Percentiles rank a stretch among this genome's conserved stretches.
These are phyloP conservation scores for Saturnispora sanitii DNA, from an alignment of 805 yeast genomes.

Conservation along the genomic window DNA sequence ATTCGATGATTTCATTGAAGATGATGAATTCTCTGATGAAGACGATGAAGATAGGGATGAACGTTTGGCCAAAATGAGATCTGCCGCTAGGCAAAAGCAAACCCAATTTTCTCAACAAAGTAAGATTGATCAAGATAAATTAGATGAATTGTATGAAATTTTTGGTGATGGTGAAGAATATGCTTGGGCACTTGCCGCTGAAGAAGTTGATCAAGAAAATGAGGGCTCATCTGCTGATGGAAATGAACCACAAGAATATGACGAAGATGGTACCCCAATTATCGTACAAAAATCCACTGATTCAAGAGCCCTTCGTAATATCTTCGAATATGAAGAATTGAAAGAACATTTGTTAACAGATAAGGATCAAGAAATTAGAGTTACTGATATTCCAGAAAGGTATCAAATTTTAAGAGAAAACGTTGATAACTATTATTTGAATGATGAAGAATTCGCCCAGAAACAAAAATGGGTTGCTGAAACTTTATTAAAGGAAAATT, in stretches of 20 bases:
- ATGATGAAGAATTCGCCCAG: conserved; percentile 53
- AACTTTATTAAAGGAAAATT: conserved; percentile 49
- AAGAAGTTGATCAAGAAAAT: conserved; percentile 52
- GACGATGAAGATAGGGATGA: conserved; percentile 63
- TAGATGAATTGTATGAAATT: conserved; percentile 87
- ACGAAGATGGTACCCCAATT: conserved; percentile 26
- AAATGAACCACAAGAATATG: conserved; percentile 34
- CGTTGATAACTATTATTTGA: conserved; percentile 58
- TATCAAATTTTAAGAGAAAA: conserved; percentile 67
- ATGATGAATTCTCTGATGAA: conserved; percentile 90
- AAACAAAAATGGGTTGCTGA: conserved; percentile 81
- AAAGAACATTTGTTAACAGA: conserved; percentile 87
- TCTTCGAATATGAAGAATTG: conserved; percentile 89
- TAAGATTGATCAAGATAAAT: conserved; percentile 76
- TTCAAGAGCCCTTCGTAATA: conserved; percentile 65
- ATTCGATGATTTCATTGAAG: conserved; percentile 94
- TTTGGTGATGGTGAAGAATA: conserved; percentile 97
- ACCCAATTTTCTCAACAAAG: conserved; percentile 24
- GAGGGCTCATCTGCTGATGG: too few relatives aligned
- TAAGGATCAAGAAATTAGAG: conserved; percentile 79
- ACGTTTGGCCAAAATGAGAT: conserved; percentile 28
- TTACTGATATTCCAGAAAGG: conserved; percentile 86
- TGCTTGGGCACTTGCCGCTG: conserved; percentile 96
- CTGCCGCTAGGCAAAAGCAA: conserved; percentile 25
- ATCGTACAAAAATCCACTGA: conserved; percentile 24